phyloP scores from a whole-genome alignment of 305 asterid genomes.

The Ilex paraguariensis region DNA sequence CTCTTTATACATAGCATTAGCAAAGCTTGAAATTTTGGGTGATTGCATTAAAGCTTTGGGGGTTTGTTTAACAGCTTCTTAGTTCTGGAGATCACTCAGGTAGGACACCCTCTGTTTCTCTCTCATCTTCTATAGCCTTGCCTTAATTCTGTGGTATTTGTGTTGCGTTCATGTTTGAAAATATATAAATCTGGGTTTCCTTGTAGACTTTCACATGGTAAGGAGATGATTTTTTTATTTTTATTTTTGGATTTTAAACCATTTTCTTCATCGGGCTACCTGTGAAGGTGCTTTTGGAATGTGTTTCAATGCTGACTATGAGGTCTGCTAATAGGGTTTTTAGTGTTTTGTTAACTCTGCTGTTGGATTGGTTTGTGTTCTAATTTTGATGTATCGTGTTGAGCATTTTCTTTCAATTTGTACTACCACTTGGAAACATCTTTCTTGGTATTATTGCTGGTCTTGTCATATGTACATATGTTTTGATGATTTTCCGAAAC shows the following conservation, averaged over 20 bases:
- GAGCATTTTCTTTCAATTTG: not conserved
- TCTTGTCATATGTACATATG: slow-evolving; percentile 22
- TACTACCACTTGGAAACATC: slow-evolving; percentile 25
- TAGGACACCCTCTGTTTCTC: slow-evolving; percentile 12
- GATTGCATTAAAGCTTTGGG: slow-evolving; percentile 13
- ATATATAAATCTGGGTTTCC: not conserved
- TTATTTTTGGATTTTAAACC: not conserved
- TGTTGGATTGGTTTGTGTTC: slow-evolving; percentile 17
- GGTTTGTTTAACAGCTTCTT: slow-evolving; percentile 9
- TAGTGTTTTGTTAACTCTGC: not conserved
- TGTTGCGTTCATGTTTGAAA: not conserved
- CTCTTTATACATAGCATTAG: slow-evolving; percentile 9
- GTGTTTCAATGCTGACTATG: slow-evolving; percentile 4
- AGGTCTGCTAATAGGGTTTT: slow-evolving; percentile 7
- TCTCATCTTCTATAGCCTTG: not conserved
- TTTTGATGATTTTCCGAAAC: slow-evolving; percentile 33
- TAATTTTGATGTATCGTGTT: slow-evolving; percentile 31
- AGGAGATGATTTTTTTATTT: too few species aligned
- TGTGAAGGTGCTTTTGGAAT: not conserved
- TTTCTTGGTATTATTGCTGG: slow-evolving; percentile 45
- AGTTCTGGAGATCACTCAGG: slow-evolving; percentile 12
- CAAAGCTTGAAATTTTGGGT: slow-evolving; percentile 11
- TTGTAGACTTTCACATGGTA: too few species aligned
- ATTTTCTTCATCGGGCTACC: slow-evolving; percentile 19
- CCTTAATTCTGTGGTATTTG: not conserved